Evolutionary conservation across 1,284 basidiomycete species (phyloP), one percentile per base, ranked within the genome.

Genomic region (Rhodotorula mucilaginosa): DNA sequence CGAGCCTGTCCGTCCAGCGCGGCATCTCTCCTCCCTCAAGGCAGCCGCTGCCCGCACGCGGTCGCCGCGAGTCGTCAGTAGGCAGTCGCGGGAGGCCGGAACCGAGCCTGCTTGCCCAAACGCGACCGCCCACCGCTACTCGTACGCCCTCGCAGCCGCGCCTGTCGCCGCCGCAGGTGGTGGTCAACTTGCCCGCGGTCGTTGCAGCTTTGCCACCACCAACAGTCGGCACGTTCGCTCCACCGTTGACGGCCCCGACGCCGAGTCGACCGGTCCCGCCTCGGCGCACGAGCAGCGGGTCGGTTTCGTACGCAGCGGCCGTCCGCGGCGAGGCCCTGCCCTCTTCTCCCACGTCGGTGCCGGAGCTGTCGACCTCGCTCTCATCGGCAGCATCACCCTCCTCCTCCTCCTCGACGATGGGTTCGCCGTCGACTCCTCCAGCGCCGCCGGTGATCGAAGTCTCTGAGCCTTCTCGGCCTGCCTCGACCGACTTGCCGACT

Each of bases 301-400:
- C 65, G 19, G 39, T 64, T 47, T 67, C 65, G 49, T 70, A 70
- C 49, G 69, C 69, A 0, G 70, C 70, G 0, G 66, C 66, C 3
- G 26, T 71, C 13, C 65, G 61, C 3, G 70, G 70, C 16, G 58
- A 52, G 12, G 26, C 39, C 34, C 49, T 46, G 31, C n/a, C 34
- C 6, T 3, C 39, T 5, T 61, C 63, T 5, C 29, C 56, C 2
- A 26, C 68, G 12, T 47, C 31, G 15, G 31, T 46, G 16, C 21
- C 56, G 7, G 29, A 26, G 23, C 19, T 34, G 21, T 56, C 62
- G 5, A 52, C 61, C 13, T 56, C 67, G 13, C 3, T 59, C 15
- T 46, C 66, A 0, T 34, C 63, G 10, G 31, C 65, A 7, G 46
- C 62, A 2, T 34, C 54, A 5, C 15, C 58, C 18, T 54, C 65